Evolutionary conservation across 129 eudicot genomes (phyloP), one percentile per base, ranked within the genome.

Genomic region (Escallonia rubra): DNA sequence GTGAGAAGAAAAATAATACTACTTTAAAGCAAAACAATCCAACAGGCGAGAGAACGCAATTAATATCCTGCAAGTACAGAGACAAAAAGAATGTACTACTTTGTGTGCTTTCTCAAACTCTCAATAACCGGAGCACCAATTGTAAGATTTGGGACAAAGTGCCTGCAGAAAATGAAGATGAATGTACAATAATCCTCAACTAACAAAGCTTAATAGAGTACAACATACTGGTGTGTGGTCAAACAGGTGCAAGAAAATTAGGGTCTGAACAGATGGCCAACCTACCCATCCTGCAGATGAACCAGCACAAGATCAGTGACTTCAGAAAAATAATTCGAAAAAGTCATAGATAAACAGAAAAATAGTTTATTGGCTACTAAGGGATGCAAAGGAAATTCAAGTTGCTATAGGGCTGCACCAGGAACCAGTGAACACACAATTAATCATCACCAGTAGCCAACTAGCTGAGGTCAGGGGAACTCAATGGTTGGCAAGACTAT

Each of bases 201-300:
- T 54, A 43, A 8, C 7, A 60, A 12, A 23, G 41, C 41, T 46
- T 46, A 47, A 56, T 53, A 54, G 8, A 54, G 14, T 54, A 53
- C 64, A 43, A 8, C 56, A 7, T 14, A 34, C n/a, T 54, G 3
- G 23, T 54, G 14, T 13, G 4, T 54, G 59, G 16, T 34, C 34
- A 54, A 5, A 58, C 49, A 64, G 61, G 4, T 14, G 57, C n/a
- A 44, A 54, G 23, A 50, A 69, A 54, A 45, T 8, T 50, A 67
- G 11, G 41, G 61, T 51, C 67, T 74, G 68, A 78, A 68, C 73
- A 9, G 58, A 49, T 4, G 65, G 41, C 72, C 66, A 75, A 82
- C 97, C 69, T 85, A 92, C 98, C 98, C 98, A 67, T 92, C 98
- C 98, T 92, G 96, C 98, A 92, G 56, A 72, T 61, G 41, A 73